Evolutionary conservation across 2,329 filamentous ascomycete species (phyloP).

Genomic region (Hypoxylon sp.): DNA sequence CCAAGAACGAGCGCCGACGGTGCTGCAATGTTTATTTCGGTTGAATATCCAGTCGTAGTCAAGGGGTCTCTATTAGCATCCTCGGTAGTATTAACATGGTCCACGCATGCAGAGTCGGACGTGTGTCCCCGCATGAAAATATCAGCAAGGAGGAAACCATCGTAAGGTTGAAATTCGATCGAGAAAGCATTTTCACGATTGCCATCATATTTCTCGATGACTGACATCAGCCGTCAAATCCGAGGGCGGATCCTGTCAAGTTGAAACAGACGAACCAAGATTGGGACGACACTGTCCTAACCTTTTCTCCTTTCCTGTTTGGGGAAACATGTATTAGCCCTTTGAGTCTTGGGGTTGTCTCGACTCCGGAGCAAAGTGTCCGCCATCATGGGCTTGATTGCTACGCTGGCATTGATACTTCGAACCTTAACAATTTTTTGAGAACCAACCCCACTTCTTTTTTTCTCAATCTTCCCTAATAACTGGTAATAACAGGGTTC

Average conservation of each 20-base stretch:
- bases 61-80: neutral
- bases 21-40: slow-evolving; percentile 1
- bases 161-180: slow-evolving; percentile 26
- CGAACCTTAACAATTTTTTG: slow-evolving; percentile 47
- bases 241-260: slow-evolving; percentile 30
- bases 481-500: neutral
- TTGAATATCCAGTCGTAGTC: slow-evolving; percentile 2
- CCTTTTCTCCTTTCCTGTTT: slow-evolving; percentile 26
- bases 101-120: slow-evolving; percentile 21
- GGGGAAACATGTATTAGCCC: slow-evolving; percentile 17
- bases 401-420: slow-evolving; percentile 37
- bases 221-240: slow-evolving; percentile 37
- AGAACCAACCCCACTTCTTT: neutral
- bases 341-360: slow-evolving; percentile 21
- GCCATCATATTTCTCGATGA: slow-evolving; percentile 41
- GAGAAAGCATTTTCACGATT: slow-evolving; percentile 33
- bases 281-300: slow-evolving; percentile 20
- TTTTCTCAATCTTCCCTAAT: slow-evolving; percentile 3
- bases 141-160: slow-evolving; percentile 2
- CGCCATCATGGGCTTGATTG: slow-evolving; percentile 11
- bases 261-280: slow-evolving; percentile 40
- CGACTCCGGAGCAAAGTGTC: slow-evolving; percentile 43
- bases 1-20: slow-evolving; percentile 6
- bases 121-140: slow-evolving; percentile 20
- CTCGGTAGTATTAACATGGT: neutral